A percentile compares a stretch with the other conserved stretches of the same genome.
Conservation (phyloP, 2,329 filamentous ascomycete genomes). For the Pseudopyricularia javanii region DNA sequence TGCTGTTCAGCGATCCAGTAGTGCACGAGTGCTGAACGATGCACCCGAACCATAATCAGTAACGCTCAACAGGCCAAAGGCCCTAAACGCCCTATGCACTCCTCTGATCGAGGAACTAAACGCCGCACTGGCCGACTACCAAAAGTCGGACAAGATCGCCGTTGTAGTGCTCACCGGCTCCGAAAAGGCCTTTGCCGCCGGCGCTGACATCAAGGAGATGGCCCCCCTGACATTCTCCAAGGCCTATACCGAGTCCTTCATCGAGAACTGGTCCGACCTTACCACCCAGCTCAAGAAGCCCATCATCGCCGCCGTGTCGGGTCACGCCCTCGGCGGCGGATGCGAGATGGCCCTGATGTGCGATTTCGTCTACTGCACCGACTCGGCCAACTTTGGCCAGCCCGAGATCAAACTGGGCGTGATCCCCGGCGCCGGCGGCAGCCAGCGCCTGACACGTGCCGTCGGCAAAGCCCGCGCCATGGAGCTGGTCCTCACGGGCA, state of each 20-base stretch:
- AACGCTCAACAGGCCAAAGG: slow-evolving; percentile 86
- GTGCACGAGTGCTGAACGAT: background rate
- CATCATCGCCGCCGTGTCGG: slow-evolving; percentile 86
- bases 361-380: slow-evolving; percentile 85
- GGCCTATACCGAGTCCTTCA: slow-evolving; percentile 85
- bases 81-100: slow-evolving; percentile 84
- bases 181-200: slow-evolving; percentile 82
- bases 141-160: slow-evolving; percentile 55
- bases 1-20: no score
- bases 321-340: slow-evolving; percentile 86
- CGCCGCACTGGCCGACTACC: slow-evolving; percentile 58
- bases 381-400: slow-evolving; percentile 82
- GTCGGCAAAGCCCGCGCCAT: slow-evolving; percentile 79
- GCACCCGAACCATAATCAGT: slow-evolving; percentile 40
- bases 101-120: slow-evolving; percentile 88
- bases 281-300: slow-evolving; percentile 82
- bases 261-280: slow-evolving; percentile 85
- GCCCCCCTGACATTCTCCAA: slow-evolving; percentile 76
- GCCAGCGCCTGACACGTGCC: slow-evolving; percentile 73
- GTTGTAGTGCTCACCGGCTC: slow-evolving; percentile 82
- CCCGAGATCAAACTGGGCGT: slow-evolving; percentile 93
- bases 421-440: slow-evolving; percentile 84
- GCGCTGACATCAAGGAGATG: slow-evolving; percentile 99
- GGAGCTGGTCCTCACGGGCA: slow-evolving; percentile 82
- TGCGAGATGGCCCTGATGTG: slow-evolving; percentile 98